Percentiles rank a stretch among this genome's conserved stretches.
Conservation (phyloP, 805 yeast genomes). For the Starmerella potacharoeniae region DNA sequence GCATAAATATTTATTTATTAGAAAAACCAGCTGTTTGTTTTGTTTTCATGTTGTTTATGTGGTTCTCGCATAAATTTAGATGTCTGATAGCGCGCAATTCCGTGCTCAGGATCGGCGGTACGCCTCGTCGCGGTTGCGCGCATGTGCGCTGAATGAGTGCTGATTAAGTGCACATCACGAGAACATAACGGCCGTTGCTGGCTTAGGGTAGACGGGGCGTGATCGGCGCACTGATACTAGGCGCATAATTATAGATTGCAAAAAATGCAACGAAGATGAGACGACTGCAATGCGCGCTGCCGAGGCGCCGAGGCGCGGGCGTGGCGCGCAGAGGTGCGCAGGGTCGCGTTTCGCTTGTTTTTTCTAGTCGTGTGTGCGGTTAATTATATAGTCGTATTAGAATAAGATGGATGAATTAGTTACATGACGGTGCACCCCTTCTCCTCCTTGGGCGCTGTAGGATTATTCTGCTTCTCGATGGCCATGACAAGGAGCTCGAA, state of each 20-base stretch:
- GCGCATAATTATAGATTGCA: neutral
- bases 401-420: neutral
- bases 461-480: slow-evolving; percentile 55
- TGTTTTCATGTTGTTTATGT: neutral
- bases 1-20: slow-evolving; percentile 6
- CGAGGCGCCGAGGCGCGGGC: too few relatives aligned
- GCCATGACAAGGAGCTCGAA: slow-evolving; percentile 50
- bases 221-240: neutral
- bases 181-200: neutral
- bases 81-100: too few relatives aligned
- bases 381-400: neutral
- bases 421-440: slow-evolving; percentile 43
- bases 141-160: neutral
- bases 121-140: neutral
- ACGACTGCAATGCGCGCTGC: neutral
- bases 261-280: neutral
- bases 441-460: slow-evolving; percentile 32
- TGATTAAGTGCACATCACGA: neutral
- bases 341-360: too few relatives aligned
- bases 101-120: neutral
- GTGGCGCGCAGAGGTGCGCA: too few relatives aligned
- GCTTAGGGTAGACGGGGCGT: neutral
- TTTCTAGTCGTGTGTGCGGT: too few relatives aligned
- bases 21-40: neutral
- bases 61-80: too few relatives aligned